Conservation (phyloP, 2,329 filamentous ascomycete species). For the Monosporascus sp. region DNA sequence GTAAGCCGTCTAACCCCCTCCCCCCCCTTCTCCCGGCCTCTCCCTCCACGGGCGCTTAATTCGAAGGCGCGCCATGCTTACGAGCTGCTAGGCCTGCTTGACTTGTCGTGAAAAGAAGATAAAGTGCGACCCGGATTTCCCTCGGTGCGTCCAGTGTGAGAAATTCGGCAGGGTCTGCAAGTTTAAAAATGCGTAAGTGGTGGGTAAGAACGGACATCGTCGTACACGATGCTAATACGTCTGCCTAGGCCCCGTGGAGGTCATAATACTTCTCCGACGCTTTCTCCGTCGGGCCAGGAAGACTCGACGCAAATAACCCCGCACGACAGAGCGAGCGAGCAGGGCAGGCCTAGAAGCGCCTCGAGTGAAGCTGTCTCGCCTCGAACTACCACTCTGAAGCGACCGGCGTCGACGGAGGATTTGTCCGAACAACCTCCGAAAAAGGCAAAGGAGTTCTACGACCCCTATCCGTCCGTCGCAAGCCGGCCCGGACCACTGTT, state of each 20-base stretch:
- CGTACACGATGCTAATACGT: conserved; percentile 11
- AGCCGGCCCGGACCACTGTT: conserved; percentile 23
- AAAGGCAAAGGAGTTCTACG: conserved; percentile 43
- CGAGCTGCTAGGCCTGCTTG: conserved; percentile 49
- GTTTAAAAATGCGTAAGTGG: conserved; percentile 76
- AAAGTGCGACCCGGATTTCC: conserved; percentile 86
- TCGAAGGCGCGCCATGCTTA: background rate
- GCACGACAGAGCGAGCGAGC: conserved; percentile 30
- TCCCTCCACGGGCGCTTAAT: background rate
- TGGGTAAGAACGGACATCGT: background rate
- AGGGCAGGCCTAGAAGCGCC: conserved; percentile 35
- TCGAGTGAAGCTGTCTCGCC: conserved; percentile 46
- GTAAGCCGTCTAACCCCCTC: conserved; percentile 46
- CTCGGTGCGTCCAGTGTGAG: conserved; percentile 85
- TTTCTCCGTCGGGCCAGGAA: conserved; percentile 47
- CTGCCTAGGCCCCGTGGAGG: conserved; percentile 48
- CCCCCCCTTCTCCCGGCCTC: too few relatives aligned
- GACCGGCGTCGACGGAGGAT: conserved; percentile 21
- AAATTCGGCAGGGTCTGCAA: conserved; percentile 84
- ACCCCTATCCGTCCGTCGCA: conserved; percentile 35
- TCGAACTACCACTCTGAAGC: conserved; percentile 28
- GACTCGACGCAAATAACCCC: conserved; percentile 32
- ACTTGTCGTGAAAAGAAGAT: conserved; percentile 97
- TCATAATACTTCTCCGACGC: conserved; percentile 51
- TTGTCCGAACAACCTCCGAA: conserved; percentile 37